Conservation (phyloP, 495 filamentous ascomycete genomes). For the Aspergillus hancockii region DNA sequence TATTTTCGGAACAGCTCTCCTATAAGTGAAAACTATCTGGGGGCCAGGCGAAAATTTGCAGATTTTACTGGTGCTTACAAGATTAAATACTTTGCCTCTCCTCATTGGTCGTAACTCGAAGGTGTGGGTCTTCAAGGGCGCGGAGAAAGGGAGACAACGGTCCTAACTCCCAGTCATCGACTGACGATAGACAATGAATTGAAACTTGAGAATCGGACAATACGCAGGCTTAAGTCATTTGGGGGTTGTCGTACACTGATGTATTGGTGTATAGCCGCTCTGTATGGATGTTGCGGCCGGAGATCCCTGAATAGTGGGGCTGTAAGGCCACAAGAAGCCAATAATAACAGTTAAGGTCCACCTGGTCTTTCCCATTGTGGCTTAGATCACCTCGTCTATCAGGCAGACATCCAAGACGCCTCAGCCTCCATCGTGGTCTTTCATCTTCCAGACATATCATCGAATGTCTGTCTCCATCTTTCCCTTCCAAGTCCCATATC, state of each 20-base stretch:
- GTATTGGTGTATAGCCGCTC: neutral
- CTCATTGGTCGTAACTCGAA: neutral
- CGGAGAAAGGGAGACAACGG: slow-evolving; percentile 13
- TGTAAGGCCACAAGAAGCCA: slow-evolving; percentile 13
- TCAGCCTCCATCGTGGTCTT: slow-evolving; percentile 26
- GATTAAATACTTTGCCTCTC: neutral
- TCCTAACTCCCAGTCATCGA: neutral
- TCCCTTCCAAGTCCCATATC: slow-evolving; percentile 15
- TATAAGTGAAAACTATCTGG: neutral
- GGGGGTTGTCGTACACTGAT: neutral
- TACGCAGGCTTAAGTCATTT: neutral
- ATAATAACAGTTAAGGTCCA: slow-evolving; percentile 12
- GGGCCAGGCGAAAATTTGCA: neutral
- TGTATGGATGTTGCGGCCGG: neutral
- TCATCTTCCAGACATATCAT: slow-evolving; percentile 8
- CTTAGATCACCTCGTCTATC: slow-evolving; percentile 38
- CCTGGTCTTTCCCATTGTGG: slow-evolving; percentile 18
- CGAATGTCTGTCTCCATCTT: slow-evolving; percentile 20
- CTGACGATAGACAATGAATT: neutral
- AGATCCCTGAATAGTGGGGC: slow-evolving; percentile 2
- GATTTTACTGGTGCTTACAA: neutral
- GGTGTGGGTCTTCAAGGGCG: neutral
- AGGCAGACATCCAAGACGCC: slow-evolving; percentile 46
- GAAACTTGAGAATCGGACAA: neutral
- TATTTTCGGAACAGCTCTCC: slow-evolving; percentile 11